These are phyloP conservation scores for Mycena amicta DNA, from an alignment of 768 basidiomycete species.

Conservation along the genomic window DNA sequence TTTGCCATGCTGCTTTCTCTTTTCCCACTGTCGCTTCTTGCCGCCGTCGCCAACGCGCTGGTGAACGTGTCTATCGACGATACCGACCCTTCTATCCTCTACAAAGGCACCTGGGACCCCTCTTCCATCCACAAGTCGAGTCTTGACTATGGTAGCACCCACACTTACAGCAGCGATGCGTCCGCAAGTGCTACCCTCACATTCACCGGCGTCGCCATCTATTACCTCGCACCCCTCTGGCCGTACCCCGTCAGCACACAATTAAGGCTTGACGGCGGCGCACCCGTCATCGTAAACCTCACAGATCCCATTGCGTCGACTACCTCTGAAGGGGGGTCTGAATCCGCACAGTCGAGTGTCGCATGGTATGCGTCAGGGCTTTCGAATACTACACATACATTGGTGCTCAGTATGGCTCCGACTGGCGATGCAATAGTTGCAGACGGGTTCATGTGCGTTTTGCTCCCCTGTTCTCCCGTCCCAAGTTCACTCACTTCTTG, in stretches of 20 bases:
- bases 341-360: slow-evolving; percentile 6
- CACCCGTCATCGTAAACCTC: slow-evolving; percentile 37
- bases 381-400: slow-evolving; percentile 6
- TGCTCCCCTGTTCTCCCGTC: neutral
- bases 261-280: slow-evolving; percentile 40
- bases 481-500: too few relatives aligned
- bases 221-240: slow-evolving; percentile 48
- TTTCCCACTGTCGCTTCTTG: neutral
- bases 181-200: slow-evolving; percentile 41
- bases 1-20: neutral
- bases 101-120: slow-evolving; percentile 12
- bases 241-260: slow-evolving; percentile 47
- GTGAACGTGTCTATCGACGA: slow-evolving; percentile 19
- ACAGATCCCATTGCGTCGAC: slow-evolving; percentile 11
- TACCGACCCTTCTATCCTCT: slow-evolving; percentile 2
- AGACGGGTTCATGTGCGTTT: slow-evolving; percentile 19
- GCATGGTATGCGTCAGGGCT: slow-evolving; percentile 8
- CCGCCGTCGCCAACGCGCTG: slow-evolving; percentile 2
- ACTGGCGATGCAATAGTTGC: slow-evolving; percentile 1
- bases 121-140: slow-evolving; percentile 12
- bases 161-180: slow-evolving; percentile 28
- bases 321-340: slow-evolving; percentile 1
- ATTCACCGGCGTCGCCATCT: slow-evolving; percentile 47
- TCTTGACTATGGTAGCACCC: slow-evolving; percentile 37
- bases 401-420: slow-evolving; percentile 1